Evolutionary conservation across 2,329 filamentous ascomycete genomes (phyloP).

Genomic region (Aspergillus costaricaensis): DNA sequence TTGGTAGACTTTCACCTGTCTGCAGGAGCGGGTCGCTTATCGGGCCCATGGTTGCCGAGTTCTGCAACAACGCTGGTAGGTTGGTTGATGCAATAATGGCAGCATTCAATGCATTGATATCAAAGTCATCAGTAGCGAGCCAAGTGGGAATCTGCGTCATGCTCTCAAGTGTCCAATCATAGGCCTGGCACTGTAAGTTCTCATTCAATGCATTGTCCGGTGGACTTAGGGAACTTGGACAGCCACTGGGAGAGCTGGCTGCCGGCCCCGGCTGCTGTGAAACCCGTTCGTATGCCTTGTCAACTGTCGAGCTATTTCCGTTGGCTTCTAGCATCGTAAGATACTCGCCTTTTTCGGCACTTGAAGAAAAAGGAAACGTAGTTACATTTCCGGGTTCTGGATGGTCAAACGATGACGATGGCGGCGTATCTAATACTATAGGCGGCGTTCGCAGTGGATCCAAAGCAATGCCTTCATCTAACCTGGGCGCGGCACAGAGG

Average conservation of each 20-base stretch:
- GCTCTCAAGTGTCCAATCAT: conserved; percentile 11
- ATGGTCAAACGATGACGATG: neutral
- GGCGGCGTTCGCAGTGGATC: neutral
- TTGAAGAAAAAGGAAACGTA: no score
- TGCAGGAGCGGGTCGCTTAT: neutral
- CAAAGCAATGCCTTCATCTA: neutral
- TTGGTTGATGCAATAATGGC: conserved; percentile 9
- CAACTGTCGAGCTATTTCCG: neutral
- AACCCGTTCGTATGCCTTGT: neutral
- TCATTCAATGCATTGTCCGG: neutral
- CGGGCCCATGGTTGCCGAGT: neutral
- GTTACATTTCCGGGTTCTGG: neutral
- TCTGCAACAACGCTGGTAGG: neutral
- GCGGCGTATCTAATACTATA: neutral
- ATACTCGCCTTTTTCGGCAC: neutral
- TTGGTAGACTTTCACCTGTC: neutral
- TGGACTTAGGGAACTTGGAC: neutral
- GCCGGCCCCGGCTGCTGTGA: no score
- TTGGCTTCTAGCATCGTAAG: neutral
- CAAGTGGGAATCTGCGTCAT: conserved; percentile 19
- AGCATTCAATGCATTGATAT: conserved; percentile 24
- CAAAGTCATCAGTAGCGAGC: conserved; percentile 26
- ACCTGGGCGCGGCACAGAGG: neutral
- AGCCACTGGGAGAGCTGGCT: no score
- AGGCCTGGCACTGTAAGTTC: neutral